Evolutionary conservation across 495 filamentous ascomycete species (phyloP).

Genomic region (Thermothielavioides terrestris): DNA sequence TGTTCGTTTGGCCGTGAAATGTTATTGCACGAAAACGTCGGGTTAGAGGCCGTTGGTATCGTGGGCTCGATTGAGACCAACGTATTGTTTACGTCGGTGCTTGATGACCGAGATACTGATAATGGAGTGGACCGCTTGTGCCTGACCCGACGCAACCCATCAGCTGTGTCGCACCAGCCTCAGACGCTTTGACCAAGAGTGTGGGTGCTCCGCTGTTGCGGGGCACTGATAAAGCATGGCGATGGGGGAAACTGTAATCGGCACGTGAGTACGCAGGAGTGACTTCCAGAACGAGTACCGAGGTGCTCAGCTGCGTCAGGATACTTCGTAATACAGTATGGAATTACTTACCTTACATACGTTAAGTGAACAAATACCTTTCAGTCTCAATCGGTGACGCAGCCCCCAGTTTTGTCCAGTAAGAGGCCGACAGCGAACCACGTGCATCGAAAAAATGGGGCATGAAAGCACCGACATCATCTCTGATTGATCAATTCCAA

Average conservation of each 20-base stretch:
- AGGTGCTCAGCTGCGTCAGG: too few relatives aligned
- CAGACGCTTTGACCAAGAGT: not conserved
- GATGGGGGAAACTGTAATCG: too few relatives aligned
- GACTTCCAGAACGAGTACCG: too few relatives aligned
- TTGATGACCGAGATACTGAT: too few relatives aligned
- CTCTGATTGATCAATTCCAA: slow-evolving; percentile 27
- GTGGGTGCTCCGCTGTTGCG: not conserved
- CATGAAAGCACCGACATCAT: not conserved
- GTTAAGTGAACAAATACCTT: not conserved
- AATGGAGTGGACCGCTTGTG: too few relatives aligned
- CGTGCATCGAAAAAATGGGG: slow-evolving; percentile 11
- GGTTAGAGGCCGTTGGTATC: not conserved
- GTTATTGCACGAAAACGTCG: too few relatives aligned
- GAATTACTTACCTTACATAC: not conserved
- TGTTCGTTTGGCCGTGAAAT: too few relatives aligned
- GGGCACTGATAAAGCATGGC: not conserved
- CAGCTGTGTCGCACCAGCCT: not conserved
- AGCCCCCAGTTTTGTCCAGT: slow-evolving; percentile 10
- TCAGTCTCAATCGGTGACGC: not conserved
- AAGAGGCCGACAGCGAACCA: slow-evolving; percentile 7
- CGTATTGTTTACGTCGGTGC: not conserved
- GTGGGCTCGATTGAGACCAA: not conserved
- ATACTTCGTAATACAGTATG: not conserved
- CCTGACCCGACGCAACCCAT: not conserved
- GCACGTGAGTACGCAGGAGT: too few relatives aligned